Evolutionary conservation across 768 basidiomycete species (phyloP).

Genomic region (Mycena belliarum): DNA sequence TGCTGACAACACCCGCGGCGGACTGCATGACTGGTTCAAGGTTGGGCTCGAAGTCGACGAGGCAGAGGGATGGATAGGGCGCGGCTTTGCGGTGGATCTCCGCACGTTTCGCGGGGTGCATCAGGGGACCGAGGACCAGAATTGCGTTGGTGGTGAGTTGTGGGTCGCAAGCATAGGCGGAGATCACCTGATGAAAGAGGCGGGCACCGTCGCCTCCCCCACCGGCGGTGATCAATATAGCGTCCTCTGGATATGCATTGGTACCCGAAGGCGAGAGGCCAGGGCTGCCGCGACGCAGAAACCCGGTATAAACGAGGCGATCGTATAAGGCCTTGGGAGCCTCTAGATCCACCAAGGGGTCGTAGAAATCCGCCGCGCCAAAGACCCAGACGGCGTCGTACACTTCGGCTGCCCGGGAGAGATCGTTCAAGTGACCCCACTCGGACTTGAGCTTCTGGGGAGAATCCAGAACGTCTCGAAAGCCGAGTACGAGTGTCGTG

Average conservation of each 20-base stretch:
- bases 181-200: slow-evolving; percentile 7
- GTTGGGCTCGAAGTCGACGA: slow-evolving; percentile 8
- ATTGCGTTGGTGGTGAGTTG: background rate
- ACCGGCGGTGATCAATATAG: slow-evolving; percentile 4
- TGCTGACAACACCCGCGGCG: slow-evolving; percentile 6
- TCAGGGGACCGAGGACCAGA: slow-evolving; percentile 7
- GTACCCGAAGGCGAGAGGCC: background rate
- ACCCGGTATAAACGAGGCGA: slow-evolving; percentile 7
- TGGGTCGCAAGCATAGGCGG: slow-evolving; percentile 4
- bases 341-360: slow-evolving; percentile 5
- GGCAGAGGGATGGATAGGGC: background rate
- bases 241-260: background rate
- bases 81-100: slow-evolving; percentile 9
- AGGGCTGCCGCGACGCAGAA: slow-evolving; percentile 1
- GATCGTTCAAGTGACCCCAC: slow-evolving; percentile 12
- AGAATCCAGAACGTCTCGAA: slow-evolving; percentile 10
- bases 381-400: slow-evolving; percentile 13
- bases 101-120: background rate
- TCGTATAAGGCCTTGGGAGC: slow-evolving; percentile 2
- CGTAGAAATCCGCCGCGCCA: slow-evolving; percentile 6
- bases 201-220: slow-evolving; percentile 10
- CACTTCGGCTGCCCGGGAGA: slow-evolving; percentile 5
- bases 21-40: slow-evolving; percentile 10
- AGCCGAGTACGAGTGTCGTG: slow-evolving; percentile 1
- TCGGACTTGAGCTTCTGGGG: slow-evolving; percentile 3